These are phyloP conservation scores for Thymus quinquecostatus DNA, from an alignment of 257 asterid species.

Conservation along the genomic window DNA sequence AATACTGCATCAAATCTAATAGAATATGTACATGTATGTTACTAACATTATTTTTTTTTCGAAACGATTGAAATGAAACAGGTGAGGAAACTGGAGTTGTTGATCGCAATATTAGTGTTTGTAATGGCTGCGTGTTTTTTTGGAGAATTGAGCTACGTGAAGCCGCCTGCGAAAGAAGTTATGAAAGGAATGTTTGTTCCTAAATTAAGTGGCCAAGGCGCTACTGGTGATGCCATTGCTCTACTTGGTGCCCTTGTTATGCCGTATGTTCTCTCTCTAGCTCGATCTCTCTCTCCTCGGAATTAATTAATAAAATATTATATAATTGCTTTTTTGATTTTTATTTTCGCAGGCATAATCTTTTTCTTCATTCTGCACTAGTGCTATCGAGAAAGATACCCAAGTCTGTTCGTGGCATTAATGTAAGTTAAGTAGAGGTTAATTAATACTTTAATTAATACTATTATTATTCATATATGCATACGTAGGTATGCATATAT, in stretches of 20 bases:
- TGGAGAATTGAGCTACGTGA: conserved; percentile 77
- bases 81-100: conserved; percentile 82
- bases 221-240: conserved; percentile 87
- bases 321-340: not conserved
- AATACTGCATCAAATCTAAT: too few species aligned
- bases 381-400: conserved; percentile 88
- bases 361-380: conserved; percentile 89
- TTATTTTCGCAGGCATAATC: conserved; percentile 62
- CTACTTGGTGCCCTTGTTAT: conserved; percentile 88
- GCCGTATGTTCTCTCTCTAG: conserved; percentile 57
- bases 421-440: conserved; percentile 46
- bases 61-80: conserved; percentile 17
- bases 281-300: too few species aligned
- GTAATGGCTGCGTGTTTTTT: conserved; percentile 91
- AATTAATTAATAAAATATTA: too few species aligned
- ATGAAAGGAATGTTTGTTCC: conserved; percentile 84
- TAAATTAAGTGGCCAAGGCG: conserved; percentile 70
- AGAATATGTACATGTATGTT: not conserved
- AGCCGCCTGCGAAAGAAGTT: conserved; percentile 72
- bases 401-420: conserved; percentile 70
- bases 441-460: too few species aligned
- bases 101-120: conserved; percentile 75
- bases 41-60: not conserved
- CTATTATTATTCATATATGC: too few species aligned
- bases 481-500: too few species aligned